Conservation (phyloP, 2,329 filamentous ascomycete genomes). For the Neurospora sp. region DNA sequence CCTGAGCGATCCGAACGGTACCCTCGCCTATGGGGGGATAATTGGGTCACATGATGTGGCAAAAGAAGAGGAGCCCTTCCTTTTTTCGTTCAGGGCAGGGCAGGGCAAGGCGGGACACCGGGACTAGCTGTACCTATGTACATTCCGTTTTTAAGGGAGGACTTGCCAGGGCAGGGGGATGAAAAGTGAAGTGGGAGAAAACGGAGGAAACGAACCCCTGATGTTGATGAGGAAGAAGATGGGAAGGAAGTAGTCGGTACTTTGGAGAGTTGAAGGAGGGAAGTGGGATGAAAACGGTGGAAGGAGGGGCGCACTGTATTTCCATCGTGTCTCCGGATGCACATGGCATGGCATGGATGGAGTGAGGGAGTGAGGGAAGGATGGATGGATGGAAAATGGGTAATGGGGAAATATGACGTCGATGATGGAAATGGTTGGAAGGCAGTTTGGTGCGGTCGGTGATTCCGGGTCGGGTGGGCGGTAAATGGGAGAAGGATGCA, state of each 20-base stretch:
- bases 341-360: neutral
- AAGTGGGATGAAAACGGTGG: neutral
- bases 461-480: neutral
- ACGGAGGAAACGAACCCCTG: neutral
- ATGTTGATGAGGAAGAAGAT: neutral
- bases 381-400: neutral
- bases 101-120: no score
- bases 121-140: no score
- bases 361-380: neutral
- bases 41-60: neutral
- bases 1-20: neutral
- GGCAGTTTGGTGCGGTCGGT: neutral
- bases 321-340: neutral
- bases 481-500: neutral
- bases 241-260: neutral
- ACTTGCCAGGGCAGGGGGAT: no score
- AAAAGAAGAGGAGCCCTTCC: neutral
- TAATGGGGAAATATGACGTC: neutral
- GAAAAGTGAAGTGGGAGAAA: neutral
- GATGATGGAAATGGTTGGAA: neutral
- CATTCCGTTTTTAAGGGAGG: no score
- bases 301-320: neutral
- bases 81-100: neutral
- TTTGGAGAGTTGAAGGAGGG: neutral
- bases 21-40: neutral